phyloP scores from a whole-genome alignment of 306 rosid species.

The Malus fusca region DNA sequence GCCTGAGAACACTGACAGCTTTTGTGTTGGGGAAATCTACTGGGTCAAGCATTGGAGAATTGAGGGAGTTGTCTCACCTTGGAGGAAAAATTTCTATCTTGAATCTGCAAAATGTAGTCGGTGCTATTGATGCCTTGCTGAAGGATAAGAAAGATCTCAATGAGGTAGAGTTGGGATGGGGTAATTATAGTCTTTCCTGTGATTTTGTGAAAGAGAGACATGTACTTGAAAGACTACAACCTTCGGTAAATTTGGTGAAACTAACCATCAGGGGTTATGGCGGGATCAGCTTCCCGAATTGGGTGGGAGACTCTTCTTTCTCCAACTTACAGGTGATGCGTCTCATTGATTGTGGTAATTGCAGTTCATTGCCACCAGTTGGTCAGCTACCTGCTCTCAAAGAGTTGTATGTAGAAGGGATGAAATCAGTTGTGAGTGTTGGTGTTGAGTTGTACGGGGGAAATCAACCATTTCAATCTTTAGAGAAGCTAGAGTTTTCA shows the following conservation, averaged over 20 bases:
- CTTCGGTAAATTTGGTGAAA: conserved; percentile 4
- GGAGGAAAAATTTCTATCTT: background rate
- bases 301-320: conserved; percentile 1
- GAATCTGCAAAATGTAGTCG: conserved; percentile 3
- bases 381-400: conserved; percentile 14
- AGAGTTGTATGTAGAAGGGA: background rate
- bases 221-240: background rate
- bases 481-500: background rate
- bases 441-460: background rate
- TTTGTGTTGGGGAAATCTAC: background rate
- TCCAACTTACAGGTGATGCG: background rate
- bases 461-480: background rate
- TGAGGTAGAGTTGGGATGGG: conserved; percentile 1
- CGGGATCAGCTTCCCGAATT: background rate
- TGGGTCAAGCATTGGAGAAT: background rate
- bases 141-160: conserved; percentile 2
- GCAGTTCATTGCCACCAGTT: background rate
- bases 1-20: background rate
- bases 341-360: background rate
- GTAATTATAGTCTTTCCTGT: fast-evolving
- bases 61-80: background rate
- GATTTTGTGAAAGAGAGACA: background rate
- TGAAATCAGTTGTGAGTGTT: background rate
- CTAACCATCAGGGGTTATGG: background rate
- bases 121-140: background rate